A percentile compares a stretch with the other conserved stretches of the same genome.
Evolutionary conservation across 2,329 filamentous ascomycete genomes (phyloP).

Genomic region (Clonostachys solani): DNA sequence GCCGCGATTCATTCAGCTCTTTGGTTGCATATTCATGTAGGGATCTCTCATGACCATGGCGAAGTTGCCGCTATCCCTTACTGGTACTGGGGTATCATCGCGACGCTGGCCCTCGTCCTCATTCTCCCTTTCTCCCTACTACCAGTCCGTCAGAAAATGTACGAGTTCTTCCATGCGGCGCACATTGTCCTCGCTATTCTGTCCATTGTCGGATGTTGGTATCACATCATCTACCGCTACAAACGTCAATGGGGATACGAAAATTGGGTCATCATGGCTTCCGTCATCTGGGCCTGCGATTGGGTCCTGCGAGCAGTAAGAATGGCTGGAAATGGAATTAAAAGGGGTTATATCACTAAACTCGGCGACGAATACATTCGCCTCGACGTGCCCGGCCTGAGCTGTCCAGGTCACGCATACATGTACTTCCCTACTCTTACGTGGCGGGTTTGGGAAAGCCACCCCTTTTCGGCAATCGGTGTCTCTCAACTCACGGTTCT

Average conservation of each 20-base stretch:
- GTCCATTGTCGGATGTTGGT: constrained; percentile 32
- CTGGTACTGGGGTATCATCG: constrained; percentile 35
- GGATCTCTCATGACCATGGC: constrained; percentile 1
- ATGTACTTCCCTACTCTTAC: constrained; percentile 16
- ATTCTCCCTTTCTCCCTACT: constrained; percentile 24
- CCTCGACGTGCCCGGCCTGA: constrained; percentile 14
- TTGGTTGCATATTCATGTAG: constrained; percentile 22
- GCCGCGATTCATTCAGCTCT: constrained; percentile 34
- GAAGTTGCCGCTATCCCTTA: constrained; percentile 12
- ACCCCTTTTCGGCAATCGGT: constrained; percentile 18
- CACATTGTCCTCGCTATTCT: constrained; percentile 35
- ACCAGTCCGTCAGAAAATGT: constrained; percentile 24
- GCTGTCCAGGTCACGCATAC: constrained; percentile 16
- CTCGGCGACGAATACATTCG: constrained; percentile 16
- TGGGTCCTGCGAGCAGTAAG: constrained; percentile 9
- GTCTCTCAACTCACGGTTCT: constrained; percentile 1
- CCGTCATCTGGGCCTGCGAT: constrained; percentile 17
- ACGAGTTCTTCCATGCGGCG: constrained; percentile 36
- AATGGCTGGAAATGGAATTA: constrained; percentile 8
- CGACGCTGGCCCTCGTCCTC: constrained; percentile 19
- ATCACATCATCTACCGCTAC: constrained; percentile 29
- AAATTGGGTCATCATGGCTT: constrained; percentile 16
- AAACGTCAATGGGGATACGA: constrained; percentile 36
- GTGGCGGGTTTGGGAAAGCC: constrained; percentile 21
- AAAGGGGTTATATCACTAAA: constrained; percentile 10